These are phyloP conservation scores for Silene vulgaris DNA, from an alignment of 179 eudicot species.

Conservation along the genomic window DNA sequence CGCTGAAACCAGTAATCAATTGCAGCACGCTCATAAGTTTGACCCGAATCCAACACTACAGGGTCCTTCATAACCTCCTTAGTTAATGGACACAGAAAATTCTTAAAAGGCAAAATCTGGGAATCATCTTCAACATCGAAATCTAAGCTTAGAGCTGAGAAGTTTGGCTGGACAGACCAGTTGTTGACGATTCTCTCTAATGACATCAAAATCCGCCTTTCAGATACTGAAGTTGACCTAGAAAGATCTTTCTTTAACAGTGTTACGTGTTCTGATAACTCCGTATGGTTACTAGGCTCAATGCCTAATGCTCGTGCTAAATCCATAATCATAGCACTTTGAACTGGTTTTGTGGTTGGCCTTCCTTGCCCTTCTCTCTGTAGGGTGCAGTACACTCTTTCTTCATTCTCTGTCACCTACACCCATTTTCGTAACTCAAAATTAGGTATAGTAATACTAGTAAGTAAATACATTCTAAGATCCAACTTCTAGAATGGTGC, in stretches of 20 bases:
- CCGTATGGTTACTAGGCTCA: constrained; percentile 35
- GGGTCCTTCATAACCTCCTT: constrained; percentile 76
- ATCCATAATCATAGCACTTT: constrained; percentile 63
- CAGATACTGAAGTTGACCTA: constrained; percentile 43
- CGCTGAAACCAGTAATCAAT: constrained; percentile 65
- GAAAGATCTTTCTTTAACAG: constrained; percentile 46
- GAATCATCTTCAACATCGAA: constrained; percentile 49
- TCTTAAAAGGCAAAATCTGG: constrained; percentile 55
- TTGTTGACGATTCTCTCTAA: constrained; percentile 47
- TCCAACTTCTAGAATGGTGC: not conserved
- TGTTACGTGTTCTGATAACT: constrained; percentile 44
- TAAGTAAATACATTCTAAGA: not conserved
- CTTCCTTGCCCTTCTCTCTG: constrained; percentile 54
- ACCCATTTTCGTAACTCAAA: constrained; percentile 12
- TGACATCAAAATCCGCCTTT: constrained; percentile 52
- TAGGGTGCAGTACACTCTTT: constrained; percentile 41
- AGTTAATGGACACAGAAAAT: constrained; percentile 60
- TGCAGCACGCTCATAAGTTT: constrained; percentile 60
- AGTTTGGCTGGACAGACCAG: constrained; percentile 40
- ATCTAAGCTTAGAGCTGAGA: constrained; percentile 35
- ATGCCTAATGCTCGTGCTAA: constrained; percentile 67
- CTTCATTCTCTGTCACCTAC: constrained; percentile 65
- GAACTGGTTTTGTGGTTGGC: constrained; percentile 46
- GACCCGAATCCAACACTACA: constrained; percentile 61
- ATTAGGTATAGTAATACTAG: constrained; percentile 1